These are phyloP conservation scores for Kuraishia floccosa DNA, from an alignment of 805 yeast species.

Conservation along the genomic window DNA sequence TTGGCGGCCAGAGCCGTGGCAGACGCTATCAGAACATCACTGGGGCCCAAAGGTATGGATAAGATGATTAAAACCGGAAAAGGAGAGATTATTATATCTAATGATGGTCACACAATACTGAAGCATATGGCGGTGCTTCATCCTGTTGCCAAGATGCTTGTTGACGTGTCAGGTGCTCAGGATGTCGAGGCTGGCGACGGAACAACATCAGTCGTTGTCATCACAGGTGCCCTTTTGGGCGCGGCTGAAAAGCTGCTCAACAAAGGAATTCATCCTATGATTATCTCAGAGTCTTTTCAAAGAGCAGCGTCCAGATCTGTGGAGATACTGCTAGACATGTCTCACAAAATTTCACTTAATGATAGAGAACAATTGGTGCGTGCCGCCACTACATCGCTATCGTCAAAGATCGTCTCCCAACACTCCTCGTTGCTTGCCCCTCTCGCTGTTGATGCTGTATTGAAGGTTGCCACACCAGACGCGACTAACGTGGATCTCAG, in stretches of 20 bases:
- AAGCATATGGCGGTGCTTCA: constrained; percentile 97
- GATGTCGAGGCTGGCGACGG: constrained; percentile 99
- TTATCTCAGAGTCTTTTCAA: constrained; percentile 89
- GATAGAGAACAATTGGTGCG: constrained; percentile 78
- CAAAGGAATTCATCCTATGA: constrained; percentile 92
- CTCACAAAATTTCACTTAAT: constrained; percentile 62
- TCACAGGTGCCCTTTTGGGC: constrained; percentile 87
- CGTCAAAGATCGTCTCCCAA: constrained; percentile 93
- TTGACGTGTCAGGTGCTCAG: constrained; percentile 94
- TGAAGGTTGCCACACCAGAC: constrained; percentile 48
- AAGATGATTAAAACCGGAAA: constrained; percentile 93
- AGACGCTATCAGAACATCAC: constrained; percentile 87
- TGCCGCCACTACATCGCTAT: constrained; percentile 91
- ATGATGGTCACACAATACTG: constrained; percentile 96
- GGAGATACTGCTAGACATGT: constrained; percentile 75
- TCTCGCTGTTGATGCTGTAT: constrained; percentile 86
- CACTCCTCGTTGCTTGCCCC: constrained; percentile 81
- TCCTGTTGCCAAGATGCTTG: constrained; percentile 97
- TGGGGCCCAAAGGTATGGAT: constrained; percentile 99
- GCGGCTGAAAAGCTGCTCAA: constrained; percentile 88
- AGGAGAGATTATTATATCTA: constrained; percentile 90
- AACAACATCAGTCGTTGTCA: constrained; percentile 92
- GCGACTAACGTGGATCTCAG: constrained; percentile 71
- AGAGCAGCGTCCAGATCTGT: constrained; percentile 78
- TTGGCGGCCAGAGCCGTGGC: constrained; percentile 92